Percentiles rank a stretch among this genome's conserved stretches.
phyloP scores from a whole-genome alignment of 179 eudicot genomes.

The Beta corolliflora region DNA sequence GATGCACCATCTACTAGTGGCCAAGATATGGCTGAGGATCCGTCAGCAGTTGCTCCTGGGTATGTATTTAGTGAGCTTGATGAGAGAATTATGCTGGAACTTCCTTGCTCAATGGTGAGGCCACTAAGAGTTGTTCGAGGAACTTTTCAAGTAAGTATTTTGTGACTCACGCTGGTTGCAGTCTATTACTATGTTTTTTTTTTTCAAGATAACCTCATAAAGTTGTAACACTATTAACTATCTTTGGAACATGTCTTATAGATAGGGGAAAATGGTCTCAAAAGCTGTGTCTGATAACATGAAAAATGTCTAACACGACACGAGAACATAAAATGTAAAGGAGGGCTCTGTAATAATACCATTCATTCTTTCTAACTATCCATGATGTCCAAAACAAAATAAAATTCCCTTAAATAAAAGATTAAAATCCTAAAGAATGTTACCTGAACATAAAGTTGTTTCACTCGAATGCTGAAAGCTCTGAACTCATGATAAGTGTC shows the following conservation, averaged over 20 bases:
- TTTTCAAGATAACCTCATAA: background rate
- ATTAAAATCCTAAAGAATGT: background rate
- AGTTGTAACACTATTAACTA: background rate
- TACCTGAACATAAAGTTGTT: background rate
- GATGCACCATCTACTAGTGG: slow-evolving; percentile 47
- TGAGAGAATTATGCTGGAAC: slow-evolving; percentile 93
- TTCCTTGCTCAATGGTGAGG: slow-evolving; percentile 87
- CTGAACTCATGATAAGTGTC: background rate
- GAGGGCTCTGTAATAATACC: slow-evolving; percentile 8
- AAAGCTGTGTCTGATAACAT: background rate
- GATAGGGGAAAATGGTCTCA: background rate
- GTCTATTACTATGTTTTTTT: background rate
- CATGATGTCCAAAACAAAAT: background rate
- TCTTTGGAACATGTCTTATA: background rate
- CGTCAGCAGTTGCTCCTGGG: slow-evolving; percentile 76
- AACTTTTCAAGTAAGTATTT: slow-evolving; percentile 83
- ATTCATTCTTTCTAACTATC: background rate
- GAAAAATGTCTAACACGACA: background rate
- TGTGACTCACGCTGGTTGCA: background rate
- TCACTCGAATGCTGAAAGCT: background rate
- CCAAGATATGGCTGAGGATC: slow-evolving; percentile 54
- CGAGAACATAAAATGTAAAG: background rate
- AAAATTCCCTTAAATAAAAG: too few species aligned
- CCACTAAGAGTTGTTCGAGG: slow-evolving; percentile 83
- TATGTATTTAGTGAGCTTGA: slow-evolving; percentile 88